Conservation (phyloP, 2,329 filamentous ascomycete genomes). For the Fusarium albosuccineum region DNA sequence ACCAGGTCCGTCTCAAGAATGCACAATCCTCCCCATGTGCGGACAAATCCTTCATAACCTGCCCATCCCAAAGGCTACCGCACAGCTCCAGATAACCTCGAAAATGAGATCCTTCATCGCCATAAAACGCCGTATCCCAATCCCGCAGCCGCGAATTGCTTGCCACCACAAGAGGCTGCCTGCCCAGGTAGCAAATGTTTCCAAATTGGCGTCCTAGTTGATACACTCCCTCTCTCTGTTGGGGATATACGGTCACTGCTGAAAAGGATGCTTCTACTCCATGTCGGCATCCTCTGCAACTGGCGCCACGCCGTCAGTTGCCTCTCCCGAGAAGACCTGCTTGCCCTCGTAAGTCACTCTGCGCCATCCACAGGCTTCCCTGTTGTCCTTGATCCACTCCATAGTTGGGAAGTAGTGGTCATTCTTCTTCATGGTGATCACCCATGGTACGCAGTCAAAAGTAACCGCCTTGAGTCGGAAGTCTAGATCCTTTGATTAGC, state of each 20-base stretch:
- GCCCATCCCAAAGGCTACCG: constrained; percentile 25
- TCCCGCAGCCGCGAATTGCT: constrained; percentile 25
- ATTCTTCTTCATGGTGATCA: constrained; percentile 99
- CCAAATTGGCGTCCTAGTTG: constrained; percentile 19
- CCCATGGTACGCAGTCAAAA: constrained; percentile 98
- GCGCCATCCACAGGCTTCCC: constrained; percentile 72
- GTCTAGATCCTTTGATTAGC: constrained; percentile 64
- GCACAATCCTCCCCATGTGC: constrained; percentile 17
- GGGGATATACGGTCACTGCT: constrained; percentile 1
- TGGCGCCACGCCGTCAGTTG: constrained; percentile 61
- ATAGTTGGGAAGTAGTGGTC: constrained; percentile 90
- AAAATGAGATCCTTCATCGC: constrained; percentile 52
- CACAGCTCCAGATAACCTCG: constrained; percentile 51
- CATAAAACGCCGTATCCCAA: constrained; percentile 52
- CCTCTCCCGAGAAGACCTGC: constrained; percentile 66
- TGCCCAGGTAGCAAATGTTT: constrained; percentile 13
- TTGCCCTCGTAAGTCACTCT: constrained; percentile 72
- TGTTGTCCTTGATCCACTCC: constrained; percentile 75
- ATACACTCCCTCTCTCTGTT: constrained; percentile 29
- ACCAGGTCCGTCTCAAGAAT: constrained; percentile 12
- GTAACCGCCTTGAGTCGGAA: constrained; percentile 98
- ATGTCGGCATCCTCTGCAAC: constrained; percentile 59
- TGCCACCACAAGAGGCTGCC: constrained; percentile 15
- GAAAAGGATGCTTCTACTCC: constrained; percentile 49
- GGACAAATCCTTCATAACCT: constrained; percentile 22